Conservation (phyloP, 2,329 filamentous ascomycete species). For the Penicillium concentricum region DNA sequence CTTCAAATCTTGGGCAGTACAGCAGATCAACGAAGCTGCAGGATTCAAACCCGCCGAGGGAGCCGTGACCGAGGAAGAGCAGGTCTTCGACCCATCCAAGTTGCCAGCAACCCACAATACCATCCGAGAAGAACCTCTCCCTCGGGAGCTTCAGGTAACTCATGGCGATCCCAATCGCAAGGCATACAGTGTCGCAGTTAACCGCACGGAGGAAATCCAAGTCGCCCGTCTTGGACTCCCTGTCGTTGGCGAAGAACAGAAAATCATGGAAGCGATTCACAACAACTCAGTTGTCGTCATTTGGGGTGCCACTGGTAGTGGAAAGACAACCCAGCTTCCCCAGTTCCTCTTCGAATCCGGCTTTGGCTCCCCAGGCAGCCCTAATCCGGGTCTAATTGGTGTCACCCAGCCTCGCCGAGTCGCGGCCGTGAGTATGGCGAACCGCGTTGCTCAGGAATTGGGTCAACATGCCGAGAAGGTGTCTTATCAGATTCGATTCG, state of each 20-base stretch:
- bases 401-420: slow-evolving; percentile 94
- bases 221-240: slow-evolving; percentile 75
- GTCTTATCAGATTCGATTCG: slow-evolving; percentile 93
- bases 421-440: slow-evolving; percentile 94
- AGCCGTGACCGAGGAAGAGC: slow-evolving; percentile 33
- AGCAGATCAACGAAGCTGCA: slow-evolving; percentile 79
- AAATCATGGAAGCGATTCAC: slow-evolving; percentile 96
- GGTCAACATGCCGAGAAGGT: slow-evolving; percentile 74
- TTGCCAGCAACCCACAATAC: slow-evolving; percentile 39
- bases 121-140: slow-evolving; percentile 41
- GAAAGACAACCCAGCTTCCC: slow-evolving; percentile 95
- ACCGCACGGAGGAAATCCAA: slow-evolving; percentile 71
- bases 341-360: slow-evolving; percentile 95
- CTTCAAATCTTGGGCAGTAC: slow-evolving; percentile 91
- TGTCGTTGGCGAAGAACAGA: slow-evolving; percentile 92
- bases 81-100: slow-evolving; percentile 30
- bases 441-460: slow-evolving; percentile 82
- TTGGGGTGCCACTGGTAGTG: slow-evolving; percentile 92
- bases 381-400: slow-evolving; percentile 87
- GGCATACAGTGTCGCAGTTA: slow-evolving; percentile 71
- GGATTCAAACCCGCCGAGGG: slow-evolving; percentile 59
- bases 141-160: slow-evolving; percentile 39
- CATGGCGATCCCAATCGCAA: slow-evolving; percentile 59
- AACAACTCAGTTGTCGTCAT: slow-evolving; percentile 87
- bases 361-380: slow-evolving; percentile 74